Percentiles rank a stretch among this genome's conserved stretches.
These are phyloP conservation scores for Pseudoturritis turrita DNA, from an alignment of 345 rosid species.

Conservation along the genomic window DNA sequence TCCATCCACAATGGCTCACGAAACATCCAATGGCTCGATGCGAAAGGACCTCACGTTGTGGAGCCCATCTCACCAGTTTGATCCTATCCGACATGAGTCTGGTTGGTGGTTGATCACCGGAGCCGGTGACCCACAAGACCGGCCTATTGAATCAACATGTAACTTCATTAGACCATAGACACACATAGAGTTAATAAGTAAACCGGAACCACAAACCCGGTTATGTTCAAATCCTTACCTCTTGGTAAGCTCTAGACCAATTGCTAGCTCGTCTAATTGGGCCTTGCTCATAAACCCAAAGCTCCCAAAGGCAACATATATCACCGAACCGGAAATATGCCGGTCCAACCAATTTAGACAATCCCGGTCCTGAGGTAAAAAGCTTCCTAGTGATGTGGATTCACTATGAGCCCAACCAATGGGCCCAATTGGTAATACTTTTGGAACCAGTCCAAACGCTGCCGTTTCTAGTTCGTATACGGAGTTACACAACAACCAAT, in stretches of 20 bases:
- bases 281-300: conserved; percentile 17
- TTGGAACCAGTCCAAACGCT: conserved; percentile 8
- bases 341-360: conserved; percentile 39
- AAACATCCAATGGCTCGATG: conserved; percentile 40
- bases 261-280: conserved; percentile 36
- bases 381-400: conserved; percentile 25
- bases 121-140: conserved; percentile 29
- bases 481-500: conserved; percentile 46
- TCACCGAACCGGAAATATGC: conserved; percentile 28
- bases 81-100: background rate
- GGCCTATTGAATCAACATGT: conserved; percentile 15
- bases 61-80: conserved; percentile 39
- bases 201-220: background rate
- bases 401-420: conserved; percentile 10
- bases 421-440: conserved; percentile 35
- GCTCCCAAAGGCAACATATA: conserved; percentile 46
- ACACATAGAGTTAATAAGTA: background rate
- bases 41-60: conserved; percentile 38
- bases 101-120: background rate
- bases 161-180: background rate
- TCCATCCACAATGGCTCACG: conserved; percentile 65
- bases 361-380: conserved; percentile 32
- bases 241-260: conserved; percentile 33
- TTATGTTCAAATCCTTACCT: background rate
- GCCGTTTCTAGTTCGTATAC: conserved; percentile 35